Base-by-base conservation (phyloP, 306 rosid species). In the Benincasa hispida region DNA sequence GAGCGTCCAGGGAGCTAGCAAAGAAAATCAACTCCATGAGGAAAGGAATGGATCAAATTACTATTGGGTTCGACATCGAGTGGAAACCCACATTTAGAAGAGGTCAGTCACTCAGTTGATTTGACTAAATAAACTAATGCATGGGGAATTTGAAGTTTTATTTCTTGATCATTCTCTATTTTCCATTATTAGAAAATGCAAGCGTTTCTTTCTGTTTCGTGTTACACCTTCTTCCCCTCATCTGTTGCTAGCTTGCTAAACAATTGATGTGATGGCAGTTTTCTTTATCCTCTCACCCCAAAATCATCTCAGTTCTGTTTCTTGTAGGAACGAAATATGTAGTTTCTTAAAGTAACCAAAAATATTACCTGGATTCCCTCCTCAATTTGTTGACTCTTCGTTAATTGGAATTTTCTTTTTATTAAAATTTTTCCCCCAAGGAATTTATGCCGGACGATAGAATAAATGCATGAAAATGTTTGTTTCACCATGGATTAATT, bases 41-140 rank as follows among this genome's bases (percentile, higher is more conserved):
- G 74, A 83, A 73, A 61, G 76, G 81, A 60, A 66, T 48, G 77
- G 76, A 78, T 54, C 87, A 79, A 84, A 74, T 63, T 81, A 81
- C 76, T 39, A 53, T 93, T 48, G 97, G 96, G 66, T 81, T 91
- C 76, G 93, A 93, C 76, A 87, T 93, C n/a, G 97, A 93, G 80
- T 93, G 98, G 98, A 89, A 51, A 77, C 91, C 93, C 25, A 37
- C 93, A 53, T 93, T 91, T 72, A 81, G 8, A 83, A 93, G 51
- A 85, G 96, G 97, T 92, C 79, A 45, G 79, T 45, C 13, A 55
- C 60, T 62, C 54, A 13, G 10, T 41, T 39, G 54, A 39, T 82
- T 48, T 21, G 5, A 12, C 7, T 42, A 6, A 11, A 39, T 1
- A 35, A 35, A n/a, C 18, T 17, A 5, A 6, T 61, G 42, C 42